Evolutionary conservation across 495 filamentous ascomycete genomes (phyloP).

Genomic region (Penicillium roqueforti): DNA sequence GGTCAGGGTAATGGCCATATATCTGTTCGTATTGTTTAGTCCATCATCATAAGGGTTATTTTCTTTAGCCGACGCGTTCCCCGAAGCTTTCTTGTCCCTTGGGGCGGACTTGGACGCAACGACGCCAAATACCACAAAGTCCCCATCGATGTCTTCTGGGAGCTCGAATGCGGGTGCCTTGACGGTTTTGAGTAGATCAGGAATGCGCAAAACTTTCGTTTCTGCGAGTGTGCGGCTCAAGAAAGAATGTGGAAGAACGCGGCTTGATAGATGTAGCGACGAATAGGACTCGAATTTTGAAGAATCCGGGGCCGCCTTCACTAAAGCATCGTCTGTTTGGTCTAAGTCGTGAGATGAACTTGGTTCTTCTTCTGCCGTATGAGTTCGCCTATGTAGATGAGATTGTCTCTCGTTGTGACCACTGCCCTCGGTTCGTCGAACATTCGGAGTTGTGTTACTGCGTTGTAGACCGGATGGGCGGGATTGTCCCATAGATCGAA

Average conservation of each 20-base stretch:
- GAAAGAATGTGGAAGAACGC: constrained; percentile 76
- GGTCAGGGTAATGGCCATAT: constrained; percentile 85
- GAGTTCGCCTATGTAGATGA: constrained; percentile 22
- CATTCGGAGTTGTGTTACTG: constrained; percentile 49
- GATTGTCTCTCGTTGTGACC: constrained; percentile 17
- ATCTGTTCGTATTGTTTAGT: constrained; percentile 62
- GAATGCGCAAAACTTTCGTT: constrained; percentile 74
- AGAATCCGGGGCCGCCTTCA: constrained; percentile 31
- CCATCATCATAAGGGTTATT: constrained; percentile 50
- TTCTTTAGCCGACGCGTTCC: constrained; percentile 41
- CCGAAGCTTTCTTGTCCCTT: constrained; percentile 55
- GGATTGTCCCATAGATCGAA: constrained; percentile 41
- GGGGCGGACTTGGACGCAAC: constrained; percentile 84
- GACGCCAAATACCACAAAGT: constrained; percentile 83
- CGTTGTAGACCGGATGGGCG: constrained; percentile 36
- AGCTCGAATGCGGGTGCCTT: constrained; percentile 81
- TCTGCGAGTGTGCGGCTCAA: constrained; percentile 68
- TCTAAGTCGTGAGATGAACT: constrained; percentile 9
- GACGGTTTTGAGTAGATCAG: constrained; percentile 74
- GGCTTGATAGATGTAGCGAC: constrained; percentile 74
- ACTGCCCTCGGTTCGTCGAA: constrained; percentile 28
- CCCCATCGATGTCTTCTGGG: constrained; percentile 80
- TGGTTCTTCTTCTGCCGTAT: constrained; percentile 32
- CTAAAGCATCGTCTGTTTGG: constrained; percentile 9
- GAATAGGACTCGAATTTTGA: constrained; percentile 81